Evolutionary conservation across 192 early-diverging fungal genomes (phyloP), one percentile per base, ranked within the genome.

Genomic region (Kappamyces sp.): DNA sequence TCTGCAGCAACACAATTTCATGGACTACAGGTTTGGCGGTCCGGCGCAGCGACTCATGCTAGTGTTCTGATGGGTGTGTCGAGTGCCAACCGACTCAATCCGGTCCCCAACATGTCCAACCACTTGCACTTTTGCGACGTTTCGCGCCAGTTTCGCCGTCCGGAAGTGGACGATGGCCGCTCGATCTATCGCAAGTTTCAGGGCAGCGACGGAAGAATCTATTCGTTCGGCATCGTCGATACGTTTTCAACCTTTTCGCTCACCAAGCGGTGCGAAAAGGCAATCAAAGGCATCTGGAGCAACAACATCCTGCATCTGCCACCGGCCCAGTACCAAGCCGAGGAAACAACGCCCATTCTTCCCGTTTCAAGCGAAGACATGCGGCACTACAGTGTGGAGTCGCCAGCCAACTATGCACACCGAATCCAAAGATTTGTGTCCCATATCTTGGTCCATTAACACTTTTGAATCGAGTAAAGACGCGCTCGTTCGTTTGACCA

Each of bases 1-100:
- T 37, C 53, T 77, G 49, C 33, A 62, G 47, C 8, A 47, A 37
- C 44, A 54, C 59, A 61, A 59, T 35, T 72, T 74, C 49, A 77
- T 77, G 71, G 75, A 77, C 64, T 77, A 77, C 52, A 76, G 58
- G 69, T 68, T 12, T 59, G 9, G 7, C 12, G n/a, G 2, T 62
- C 23, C 23, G 31, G 23, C 23, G 23, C 23, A 23, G 23, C n/a
- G n/a, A 4, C 5, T 46, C 44, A 46, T 46, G 44, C 38, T 33
- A 54, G 54, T 55, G 42, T 55, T 15, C 3, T 55, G 38, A 40
- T 55, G 9, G 54, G 54, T 3, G 46, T 55, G n/a, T 40, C 13
- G 9, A 9, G 3, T 9, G 32, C 46, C 34, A 55, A 40, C 5
- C 31, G 46, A 15, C 32, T 31, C 46, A 44, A 38, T 34, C 5